phyloP scores from a whole-genome alignment of 192 early-diverging fungal species.

The Phlyctochytrium bullatum region DNA sequence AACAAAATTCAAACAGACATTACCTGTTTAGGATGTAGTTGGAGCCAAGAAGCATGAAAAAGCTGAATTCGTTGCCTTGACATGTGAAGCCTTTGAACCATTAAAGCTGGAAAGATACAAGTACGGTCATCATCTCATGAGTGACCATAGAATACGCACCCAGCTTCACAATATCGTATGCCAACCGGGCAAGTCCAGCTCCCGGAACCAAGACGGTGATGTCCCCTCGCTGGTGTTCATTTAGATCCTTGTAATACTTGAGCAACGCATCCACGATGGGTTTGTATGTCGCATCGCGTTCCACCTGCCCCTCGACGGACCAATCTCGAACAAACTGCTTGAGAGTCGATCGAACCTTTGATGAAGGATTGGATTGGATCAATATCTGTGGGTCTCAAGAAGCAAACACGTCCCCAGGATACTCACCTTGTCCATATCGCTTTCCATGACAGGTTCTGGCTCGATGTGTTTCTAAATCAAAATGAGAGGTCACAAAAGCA shows the following conservation, averaged over 20 bases:
- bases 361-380: too few species aligned
- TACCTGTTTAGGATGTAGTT: constrained; percentile 90
- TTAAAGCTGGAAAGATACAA: too few species aligned
- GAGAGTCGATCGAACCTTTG: constrained; percentile 71
- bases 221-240: constrained; percentile 33
- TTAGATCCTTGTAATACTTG: constrained; percentile 48
- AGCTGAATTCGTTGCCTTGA: constrained; percentile 76
- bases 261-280: constrained; percentile 78
- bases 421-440: constrained; percentile 76
- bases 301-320: constrained; percentile 76
- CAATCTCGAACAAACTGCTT: constrained; percentile 97
- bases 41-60: constrained; percentile 92
- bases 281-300: constrained; percentile 75
- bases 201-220: constrained; percentile 87
- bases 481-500: constrained; percentile 3
- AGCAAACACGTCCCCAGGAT: not conserved
- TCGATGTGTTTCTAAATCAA: constrained; percentile 7
- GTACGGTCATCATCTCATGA: too few species aligned
- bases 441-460: constrained; percentile 48
- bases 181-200: constrained; percentile 92
- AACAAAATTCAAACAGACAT: not conserved
- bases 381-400: too few species aligned
- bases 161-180: constrained; percentile 81
- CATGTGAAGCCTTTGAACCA: not conserved
- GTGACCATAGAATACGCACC: constrained; percentile 35